Conservation (phyloP, 2,329 filamentous ascomycete species). For the Hypoxylon sp. region DNA sequence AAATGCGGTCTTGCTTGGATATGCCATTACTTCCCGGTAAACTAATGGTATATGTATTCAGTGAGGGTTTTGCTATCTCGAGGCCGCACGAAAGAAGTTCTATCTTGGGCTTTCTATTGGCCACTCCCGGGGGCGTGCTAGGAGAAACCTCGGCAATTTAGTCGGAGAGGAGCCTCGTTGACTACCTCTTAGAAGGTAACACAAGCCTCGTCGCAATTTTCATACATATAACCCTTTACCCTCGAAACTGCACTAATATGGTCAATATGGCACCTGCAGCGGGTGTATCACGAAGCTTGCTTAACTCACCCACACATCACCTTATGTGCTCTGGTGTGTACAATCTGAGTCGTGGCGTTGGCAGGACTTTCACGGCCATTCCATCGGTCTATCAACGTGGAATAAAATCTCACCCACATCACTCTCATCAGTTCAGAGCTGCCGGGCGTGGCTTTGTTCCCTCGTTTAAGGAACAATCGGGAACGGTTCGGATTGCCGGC, state of each 20-base stretch:
- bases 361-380: conserved; percentile 4
- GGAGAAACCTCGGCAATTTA: background rate
- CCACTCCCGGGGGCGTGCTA: background rate
- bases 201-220: background rate
- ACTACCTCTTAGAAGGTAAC: background rate
- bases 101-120: background rate
- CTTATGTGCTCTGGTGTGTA: conserved; percentile 7
- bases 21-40: background rate
- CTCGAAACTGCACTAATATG: background rate
- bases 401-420: background rate
- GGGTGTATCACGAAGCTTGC: conserved; percentile 12
- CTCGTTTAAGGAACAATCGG: too few relatives aligned
- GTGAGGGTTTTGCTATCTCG: background rate
- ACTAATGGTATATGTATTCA: background rate
- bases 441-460: background rate
- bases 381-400: background rate
- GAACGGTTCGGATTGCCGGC: background rate
- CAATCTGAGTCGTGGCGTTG: conserved; percentile 11
- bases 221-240: background rate
- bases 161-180: background rate
- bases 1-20: background rate
- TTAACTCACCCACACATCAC: conserved; percentile 2
- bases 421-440: background rate
- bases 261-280: background rate
- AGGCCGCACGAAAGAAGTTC: background rate